Base-by-base conservation (phyloP, 495 filamentous ascomycete genomes). In the Penicillium simplicissimum region DNA sequence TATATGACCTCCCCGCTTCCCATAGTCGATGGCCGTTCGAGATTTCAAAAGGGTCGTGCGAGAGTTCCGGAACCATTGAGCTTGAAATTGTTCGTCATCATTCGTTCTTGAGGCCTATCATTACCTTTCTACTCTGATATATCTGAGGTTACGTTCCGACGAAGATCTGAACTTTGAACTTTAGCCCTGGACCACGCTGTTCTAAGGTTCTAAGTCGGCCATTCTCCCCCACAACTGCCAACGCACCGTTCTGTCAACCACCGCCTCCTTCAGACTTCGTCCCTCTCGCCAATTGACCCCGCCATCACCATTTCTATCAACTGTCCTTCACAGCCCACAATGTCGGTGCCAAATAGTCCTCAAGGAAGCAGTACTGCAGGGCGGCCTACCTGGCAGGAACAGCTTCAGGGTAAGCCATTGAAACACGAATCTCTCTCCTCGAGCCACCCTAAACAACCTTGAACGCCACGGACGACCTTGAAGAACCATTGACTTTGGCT, bases 351-450 rank as follows among this genome's bases (percentile, higher is more conserved):
- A 40, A 70, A 45, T 34, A 72, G 65, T 35, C 52, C 65, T 11
- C 71, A 68, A 63, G 68, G 60, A 48, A 66, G 37, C 55, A 51
- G 52, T 49, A 48, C 31, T 60, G 55, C 55, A 13, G 48, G 36
- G 34, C 69, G 68, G 37, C 57, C 61, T 15, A 76, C 63, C 53
- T 85, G 84, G 83, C 81, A 85, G 65, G 76, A 81, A 34, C 79
- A 77, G 67, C 80, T 87, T 40, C 63, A 78, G 62, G 77, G 84
- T 85, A 75, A 66, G 78, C 69, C 68, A 64, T 56, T 62, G 36
- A 49, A 17, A 17, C 36, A 59, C 42, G 37, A 38, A 35, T 4
- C 28, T 23, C 42, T 38, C 37, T 53, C 49, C 31, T 15, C 8
- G 33, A 53, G 14, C 45, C 45, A 49, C 21, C 25, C 11, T n/a